Evolutionary conservation across 176 grass and related monocot species (phyloP).

Genomic region (Rhynchospora tenuis): DNA sequence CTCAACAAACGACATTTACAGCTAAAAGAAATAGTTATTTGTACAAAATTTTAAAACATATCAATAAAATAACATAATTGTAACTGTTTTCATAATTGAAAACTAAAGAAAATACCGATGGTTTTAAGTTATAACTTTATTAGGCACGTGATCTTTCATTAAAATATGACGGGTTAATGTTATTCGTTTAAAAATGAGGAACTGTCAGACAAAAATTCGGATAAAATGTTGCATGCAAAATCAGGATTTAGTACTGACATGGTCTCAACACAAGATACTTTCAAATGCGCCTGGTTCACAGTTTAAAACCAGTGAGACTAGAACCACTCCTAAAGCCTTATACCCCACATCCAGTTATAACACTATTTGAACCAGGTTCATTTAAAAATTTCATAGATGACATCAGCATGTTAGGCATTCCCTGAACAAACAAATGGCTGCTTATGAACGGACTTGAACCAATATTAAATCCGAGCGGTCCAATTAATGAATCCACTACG

Average conservation of each 20-base stretch:
- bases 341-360: background rate
- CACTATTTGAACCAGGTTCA: background rate
- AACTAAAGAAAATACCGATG: no score
- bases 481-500: background rate
- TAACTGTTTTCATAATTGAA: no score
- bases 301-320: background rate
- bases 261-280: background rate
- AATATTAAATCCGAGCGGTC: constrained; percentile 13
- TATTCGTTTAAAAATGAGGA: no score
- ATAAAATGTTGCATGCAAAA: no score
- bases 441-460: constrained; percentile 21
- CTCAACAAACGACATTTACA: no score
- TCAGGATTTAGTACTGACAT: background rate
- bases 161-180: no score
- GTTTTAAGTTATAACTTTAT: no score
- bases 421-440: background rate
- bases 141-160: no score
- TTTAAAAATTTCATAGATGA: background rate
- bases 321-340: background rate
- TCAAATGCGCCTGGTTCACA: background rate
- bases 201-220: no score
- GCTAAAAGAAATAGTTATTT: no score
- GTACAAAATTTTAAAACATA: no score
- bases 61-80: no score
- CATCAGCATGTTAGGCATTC: background rate